Conservation (phyloP, 106 monocot genomes). For the Chionographis japonica region DNA sequence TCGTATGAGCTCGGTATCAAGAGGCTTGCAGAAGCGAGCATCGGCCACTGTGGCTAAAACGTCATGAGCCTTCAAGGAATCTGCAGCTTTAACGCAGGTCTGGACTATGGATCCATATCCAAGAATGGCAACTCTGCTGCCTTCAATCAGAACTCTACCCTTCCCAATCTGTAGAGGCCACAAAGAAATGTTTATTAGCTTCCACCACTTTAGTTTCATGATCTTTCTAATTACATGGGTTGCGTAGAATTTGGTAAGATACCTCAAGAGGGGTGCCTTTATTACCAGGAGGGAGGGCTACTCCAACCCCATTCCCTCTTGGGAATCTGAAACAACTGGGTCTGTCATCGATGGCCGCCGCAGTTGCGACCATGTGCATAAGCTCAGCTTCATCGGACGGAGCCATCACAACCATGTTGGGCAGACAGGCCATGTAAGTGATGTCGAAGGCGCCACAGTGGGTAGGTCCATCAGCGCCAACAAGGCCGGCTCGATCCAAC, state of each 20-base stretch:
- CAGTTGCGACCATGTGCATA: constrained; percentile 92
- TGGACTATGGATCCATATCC: constrained; percentile 68
- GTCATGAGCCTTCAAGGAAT: constrained; percentile 26
- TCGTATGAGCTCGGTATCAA: constrained; percentile 43
- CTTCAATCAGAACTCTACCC: constrained; percentile 73
- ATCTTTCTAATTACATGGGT: not conserved
- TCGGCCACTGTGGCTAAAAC: constrained; percentile 43
- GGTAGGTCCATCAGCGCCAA: constrained; percentile 87
- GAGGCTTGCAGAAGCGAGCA: constrained; percentile 74
- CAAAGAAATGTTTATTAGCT: not conserved
- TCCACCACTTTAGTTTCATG: not conserved
- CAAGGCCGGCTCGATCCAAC: constrained; percentile 77
- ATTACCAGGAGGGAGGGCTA: constrained; percentile 41
- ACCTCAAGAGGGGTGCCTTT: constrained; percentile 81
- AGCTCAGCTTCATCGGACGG: constrained; percentile 87
- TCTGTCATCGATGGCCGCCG: constrained; percentile 75
- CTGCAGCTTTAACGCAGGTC: constrained; percentile 53
- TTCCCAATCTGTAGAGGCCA: constrained; percentile 58
- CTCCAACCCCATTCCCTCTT: constrained; percentile 68
- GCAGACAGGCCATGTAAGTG: constrained; percentile 84
- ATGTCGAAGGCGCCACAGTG: constrained; percentile 90
- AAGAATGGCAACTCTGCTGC: constrained; percentile 47
- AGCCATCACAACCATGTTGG: constrained; percentile 97
- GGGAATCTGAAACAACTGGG: constrained; percentile 88
- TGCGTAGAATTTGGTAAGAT: not conserved